Base-by-base conservation (phyloP, 371 early-diverging fungal species). In the Capniomyces stellatus region DNA sequence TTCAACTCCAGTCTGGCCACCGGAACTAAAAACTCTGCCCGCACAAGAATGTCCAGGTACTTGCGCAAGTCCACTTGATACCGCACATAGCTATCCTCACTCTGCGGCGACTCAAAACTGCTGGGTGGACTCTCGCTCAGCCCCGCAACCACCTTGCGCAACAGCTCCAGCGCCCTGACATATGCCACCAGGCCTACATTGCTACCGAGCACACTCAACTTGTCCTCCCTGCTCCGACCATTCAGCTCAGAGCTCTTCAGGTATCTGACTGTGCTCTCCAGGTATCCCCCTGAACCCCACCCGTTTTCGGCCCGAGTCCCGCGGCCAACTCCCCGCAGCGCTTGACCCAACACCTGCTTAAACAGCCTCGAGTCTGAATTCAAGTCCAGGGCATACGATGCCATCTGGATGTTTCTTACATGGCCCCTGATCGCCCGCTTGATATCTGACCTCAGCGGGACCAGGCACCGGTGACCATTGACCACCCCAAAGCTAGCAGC, bases 41-140 rank as follows among this genome's bases (percentile, higher is more conserved):
- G 73, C 8, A 91, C 73, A n/a, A 81, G 63, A 24, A 71, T 71
- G 3, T 80, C 80, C 6, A 93, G 67, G 48, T 90, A 88, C 13
- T 83, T 69, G 28, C 79, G 75, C 58, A 90, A 70, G 30, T 79
- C 77, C 23, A 87, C 64, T 55, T 83, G 78, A 19, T 79, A 72
- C 24, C 83, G 78, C 30, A 89, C 92, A 62, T 77, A 91, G 29
- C 77, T 76, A 46, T 89, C 90, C 63, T 93, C 94, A 1, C 77
- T 72, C 6, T 80, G 64, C 13, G 74, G 67, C 51, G 82, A 83
- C 13, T 83, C 73, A 55, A 91, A 91, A 39, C 78, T 54, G 18
- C 86, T 84, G 10, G 81, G 78, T 1, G 70, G 39, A 18, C 6
- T 39, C 3, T 28, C 31, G 12, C 23, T 39, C n/a, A 54, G 21